Percentiles rank a stretch among this genome's conserved stretches.
Conservation (phyloP, 805 yeast species). For the Cyberlindnera mississippiensis region DNA sequence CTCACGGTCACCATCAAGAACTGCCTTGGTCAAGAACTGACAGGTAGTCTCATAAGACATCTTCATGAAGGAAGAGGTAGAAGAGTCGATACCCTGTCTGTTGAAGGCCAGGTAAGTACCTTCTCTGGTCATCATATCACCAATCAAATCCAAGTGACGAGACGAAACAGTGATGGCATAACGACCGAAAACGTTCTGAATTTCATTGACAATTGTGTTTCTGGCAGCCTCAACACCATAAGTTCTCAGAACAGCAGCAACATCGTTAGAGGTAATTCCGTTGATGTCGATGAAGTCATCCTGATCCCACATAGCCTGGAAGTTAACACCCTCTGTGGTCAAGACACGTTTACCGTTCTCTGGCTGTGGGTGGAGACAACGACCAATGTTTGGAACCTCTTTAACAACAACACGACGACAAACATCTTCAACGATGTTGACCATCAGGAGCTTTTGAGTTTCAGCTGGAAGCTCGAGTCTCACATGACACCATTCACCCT, state of each 20-base stretch:
- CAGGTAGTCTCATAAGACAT: constrained; percentile 99
- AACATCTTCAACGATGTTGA: constrained; percentile 88
- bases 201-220: constrained; percentile 93
- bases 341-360: constrained; percentile 70
- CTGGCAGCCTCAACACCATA: constrained; percentile 99
- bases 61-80: constrained; percentile 94
- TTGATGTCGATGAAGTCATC: constrained; percentile 89
- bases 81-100: constrained; percentile 96
- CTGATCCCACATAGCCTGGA: constrained; percentile 97
- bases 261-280: constrained; percentile 87
- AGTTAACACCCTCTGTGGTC: constrained; percentile 97
- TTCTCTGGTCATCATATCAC: constrained; percentile 99
- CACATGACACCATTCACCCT: constrained; percentile 93
- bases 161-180: constrained; percentile 91
- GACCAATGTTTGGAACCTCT: constrained; percentile 85
- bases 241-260: constrained; percentile 81
- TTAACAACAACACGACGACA: constrained; percentile 90
- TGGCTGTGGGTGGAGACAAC: constrained; percentile 81
- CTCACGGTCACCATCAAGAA: constrained; percentile 86
- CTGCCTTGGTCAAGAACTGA: constrained; percentile 95
- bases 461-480: constrained; percentile 77
- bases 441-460: constrained; percentile 93
- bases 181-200: constrained; percentile 91
- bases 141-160: constrained; percentile 94
- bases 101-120: constrained; percentile 95